Percentiles rank a stretch among this genome's conserved stretches.
phyloP scores from a whole-genome alignment of 192 early-diverging fungal species.

The Helicostylum pulchrum region DNA sequence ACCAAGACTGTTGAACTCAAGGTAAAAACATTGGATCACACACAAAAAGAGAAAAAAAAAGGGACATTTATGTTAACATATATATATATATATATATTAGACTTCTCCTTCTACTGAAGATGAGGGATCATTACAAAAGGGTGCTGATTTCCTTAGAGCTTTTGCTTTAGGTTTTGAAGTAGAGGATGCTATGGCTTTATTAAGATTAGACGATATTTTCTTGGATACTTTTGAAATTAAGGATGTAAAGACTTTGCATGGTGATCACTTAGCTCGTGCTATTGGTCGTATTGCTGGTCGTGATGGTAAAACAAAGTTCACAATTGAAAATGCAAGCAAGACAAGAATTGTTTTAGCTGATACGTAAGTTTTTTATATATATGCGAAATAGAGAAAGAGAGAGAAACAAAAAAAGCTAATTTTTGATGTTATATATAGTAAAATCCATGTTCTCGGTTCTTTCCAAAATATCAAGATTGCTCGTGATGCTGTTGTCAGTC shows the following conservation, averaged over 20 bases:
- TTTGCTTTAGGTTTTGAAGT: constrained; percentile 93
- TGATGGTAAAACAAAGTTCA: constrained; percentile 95
- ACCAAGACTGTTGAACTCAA: constrained; percentile 85
- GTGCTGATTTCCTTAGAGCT: constrained; percentile 93
- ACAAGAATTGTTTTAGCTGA: constrained; percentile 97
- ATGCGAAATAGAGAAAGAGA: too few relatives aligned
- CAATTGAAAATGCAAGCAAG: constrained; percentile 96
- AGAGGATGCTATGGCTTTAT: constrained; percentile 88
- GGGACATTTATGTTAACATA: not conserved
- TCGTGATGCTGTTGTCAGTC: constrained; percentile 81
- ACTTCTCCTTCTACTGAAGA: constrained; percentile 85
- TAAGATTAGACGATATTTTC: constrained; percentile 95
- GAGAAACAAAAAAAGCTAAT: not conserved
- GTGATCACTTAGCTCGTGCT: constrained; percentile 94
- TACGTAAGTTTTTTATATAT: constrained; percentile 52
- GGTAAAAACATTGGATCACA: constrained; percentile 31
- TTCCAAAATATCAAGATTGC: constrained; percentile 98
- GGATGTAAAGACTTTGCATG: constrained; percentile 92
- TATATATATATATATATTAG: constrained; percentile 35
- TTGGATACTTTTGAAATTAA: constrained; percentile 97
- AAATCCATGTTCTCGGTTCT: constrained; percentile 93
- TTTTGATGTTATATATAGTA: constrained; percentile 41
- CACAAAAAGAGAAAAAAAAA: not conserved
- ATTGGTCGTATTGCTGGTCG: constrained; percentile 98
- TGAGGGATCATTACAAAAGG: constrained; percentile 90